Evolutionary conservation across 345 rosid species (phyloP), one percentile per base, ranked within the genome.

Genomic region (Syzygium oleosum): DNA sequence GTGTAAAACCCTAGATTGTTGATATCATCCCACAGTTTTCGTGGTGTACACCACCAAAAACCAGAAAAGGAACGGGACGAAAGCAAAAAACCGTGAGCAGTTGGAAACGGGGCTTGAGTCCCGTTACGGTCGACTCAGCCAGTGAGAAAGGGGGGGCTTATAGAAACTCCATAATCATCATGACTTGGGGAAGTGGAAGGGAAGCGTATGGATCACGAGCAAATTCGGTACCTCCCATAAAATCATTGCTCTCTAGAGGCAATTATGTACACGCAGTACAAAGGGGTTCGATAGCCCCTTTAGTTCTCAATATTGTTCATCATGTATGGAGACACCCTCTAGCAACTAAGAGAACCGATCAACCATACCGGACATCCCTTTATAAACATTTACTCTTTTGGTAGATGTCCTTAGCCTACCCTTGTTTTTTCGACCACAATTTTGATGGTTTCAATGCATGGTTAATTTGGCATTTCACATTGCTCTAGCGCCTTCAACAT

Each of bases 191-290:
- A 27, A 87, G 88, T 87, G 90, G 92, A 85, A 83, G 77, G 68
- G 91, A 93, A 90, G 89, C 93, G 92, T 88, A 90, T 86, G 73
- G 77, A 92, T 90, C 92, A 91, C 93, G 93, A 90, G 91, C 89
- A 85, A 55, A 89, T 65, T 53, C 46, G 56, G 78, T 77, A 86
- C 80, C 80, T 73, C 80, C 52, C 61, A 29, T 1, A 84, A 84
- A 52, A 84, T 84, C 86, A 84, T 84, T 84, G 86, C 86, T 29
- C 46, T 52, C 51, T 84, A 29, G 23, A 29, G 54, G 85, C 55
- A 46, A 84, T 84, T 84, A 73, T 73, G 46, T 73, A 73, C 49
- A 0, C 80, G 80, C 10, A 73, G 80, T 73, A 73, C 80, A 16
- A 73, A 34, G 80, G n/a, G 80, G 49, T 38, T 73, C 80, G 25